Percentiles rank a stretch among this genome's conserved stretches.
Conservation (phyloP, 2,329 filamentous ascomycete genomes). For the Fusarium abutilonis region DNA sequence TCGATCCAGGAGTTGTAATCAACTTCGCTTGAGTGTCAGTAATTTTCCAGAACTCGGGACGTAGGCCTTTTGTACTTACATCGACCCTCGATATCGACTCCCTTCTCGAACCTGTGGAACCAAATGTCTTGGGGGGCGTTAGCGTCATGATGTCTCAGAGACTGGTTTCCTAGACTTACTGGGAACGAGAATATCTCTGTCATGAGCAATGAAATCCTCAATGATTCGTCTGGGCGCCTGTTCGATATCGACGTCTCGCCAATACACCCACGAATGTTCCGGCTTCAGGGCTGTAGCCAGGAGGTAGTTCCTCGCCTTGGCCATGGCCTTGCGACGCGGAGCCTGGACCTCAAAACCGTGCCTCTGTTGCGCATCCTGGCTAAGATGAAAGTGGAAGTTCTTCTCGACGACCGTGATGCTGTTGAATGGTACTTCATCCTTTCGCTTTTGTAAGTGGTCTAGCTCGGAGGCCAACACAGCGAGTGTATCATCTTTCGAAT, state of each 20-base stretch:
- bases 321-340: constrained; percentile 89
- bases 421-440: constrained; percentile 83
- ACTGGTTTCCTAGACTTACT: constrained; percentile 67
- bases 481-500: constrained; percentile 90
- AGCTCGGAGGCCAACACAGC: constrained; percentile 87
- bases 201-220: constrained; percentile 94
- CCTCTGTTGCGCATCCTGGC: constrained; percentile 82
- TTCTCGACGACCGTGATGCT: constrained; percentile 89
- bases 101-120: constrained; percentile 90
- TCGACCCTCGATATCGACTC: constrained; percentile 89
- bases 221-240: constrained; percentile 88
- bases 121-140: constrained; percentile 76
- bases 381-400: constrained; percentile 81
- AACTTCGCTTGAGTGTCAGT: constrained; percentile 62
- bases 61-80: constrained; percentile 67
- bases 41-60: neutral
- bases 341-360: constrained; percentile 90
- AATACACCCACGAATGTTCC: constrained; percentile 98
- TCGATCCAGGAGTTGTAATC: constrained; percentile 99
- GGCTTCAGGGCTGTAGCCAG: constrained; percentile 85
- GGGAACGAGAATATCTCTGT: constrained; percentile 91
- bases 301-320: constrained; percentile 89
- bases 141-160: constrained; percentile 33
- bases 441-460: constrained; percentile 84
- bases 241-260: constrained; percentile 96